Evolutionary conservation across 305 asterid genomes (phyloP).

Genomic region (Solanum hybrid): DNA sequence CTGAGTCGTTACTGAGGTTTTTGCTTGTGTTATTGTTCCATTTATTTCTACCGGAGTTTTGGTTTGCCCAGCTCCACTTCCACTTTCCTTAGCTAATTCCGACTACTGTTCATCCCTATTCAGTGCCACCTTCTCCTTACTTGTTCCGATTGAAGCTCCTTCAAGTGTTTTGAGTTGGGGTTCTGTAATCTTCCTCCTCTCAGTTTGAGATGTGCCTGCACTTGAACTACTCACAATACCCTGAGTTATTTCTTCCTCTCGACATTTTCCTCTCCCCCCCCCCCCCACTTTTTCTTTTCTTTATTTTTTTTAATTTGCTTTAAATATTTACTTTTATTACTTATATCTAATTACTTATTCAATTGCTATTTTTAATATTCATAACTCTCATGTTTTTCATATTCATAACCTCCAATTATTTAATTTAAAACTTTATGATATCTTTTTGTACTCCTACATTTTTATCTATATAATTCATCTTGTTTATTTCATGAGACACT

Average conservation of each 20-base stretch:
- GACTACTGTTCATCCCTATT: not conserved
- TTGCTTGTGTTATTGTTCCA: not conserved
- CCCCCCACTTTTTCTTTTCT: no score
- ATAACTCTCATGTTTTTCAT: no score
- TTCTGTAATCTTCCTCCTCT: not conserved
- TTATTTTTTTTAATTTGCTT: no score
- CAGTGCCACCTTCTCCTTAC: not conserved
- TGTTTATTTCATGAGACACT: no score
- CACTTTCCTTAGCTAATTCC: not conserved
- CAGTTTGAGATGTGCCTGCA: not conserved
- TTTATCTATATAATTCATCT: no score
- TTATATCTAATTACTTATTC: no score
- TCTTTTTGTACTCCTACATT: no score
- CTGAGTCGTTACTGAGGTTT: not conserved
- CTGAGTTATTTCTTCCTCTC: not conserved
- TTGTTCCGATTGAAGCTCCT: not conserved
- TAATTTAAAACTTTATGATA: no score
- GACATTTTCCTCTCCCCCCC: no score
- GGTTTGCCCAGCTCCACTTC: not conserved
- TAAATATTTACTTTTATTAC: no score
- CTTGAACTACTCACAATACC: not conserved
- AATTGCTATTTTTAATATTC: no score
- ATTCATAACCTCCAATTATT: no score
- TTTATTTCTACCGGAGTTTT: not conserved
- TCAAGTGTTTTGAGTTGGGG: not conserved